Conservation (phyloP, 768 basidiomycete species). For the Thelephora aurantiotincta region DNA sequence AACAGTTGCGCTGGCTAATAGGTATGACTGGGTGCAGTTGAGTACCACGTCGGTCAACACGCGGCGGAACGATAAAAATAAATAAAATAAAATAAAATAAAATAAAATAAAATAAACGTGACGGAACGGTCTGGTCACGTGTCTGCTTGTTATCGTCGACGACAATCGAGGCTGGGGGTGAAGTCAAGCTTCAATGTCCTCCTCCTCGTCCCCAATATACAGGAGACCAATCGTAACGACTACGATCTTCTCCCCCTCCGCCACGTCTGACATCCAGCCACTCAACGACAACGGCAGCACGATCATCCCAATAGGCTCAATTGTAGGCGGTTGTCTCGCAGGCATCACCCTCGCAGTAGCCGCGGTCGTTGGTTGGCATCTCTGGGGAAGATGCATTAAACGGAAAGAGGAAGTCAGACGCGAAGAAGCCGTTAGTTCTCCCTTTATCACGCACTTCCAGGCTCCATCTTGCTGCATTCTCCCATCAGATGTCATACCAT, state of each 20-base stretch:
- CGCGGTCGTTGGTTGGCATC: slow-evolving; percentile 28
- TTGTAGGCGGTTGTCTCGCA: slow-evolving; percentile 34
- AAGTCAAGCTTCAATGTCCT: background rate
- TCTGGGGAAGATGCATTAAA: slow-evolving; percentile 30
- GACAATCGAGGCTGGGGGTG: too few relatives aligned
- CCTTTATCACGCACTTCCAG: background rate
- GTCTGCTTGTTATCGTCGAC: too few relatives aligned
- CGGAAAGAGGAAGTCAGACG: slow-evolving; percentile 19
- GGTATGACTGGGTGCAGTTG: background rate
- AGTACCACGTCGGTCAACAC: background rate
- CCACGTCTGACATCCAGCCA: background rate
- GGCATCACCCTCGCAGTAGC: slow-evolving; percentile 33
- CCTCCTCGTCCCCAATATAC: background rate
- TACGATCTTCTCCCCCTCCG: background rate
- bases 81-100: too few relatives aligned
- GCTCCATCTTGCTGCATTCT: background rate
- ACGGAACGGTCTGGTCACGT: too few relatives aligned
- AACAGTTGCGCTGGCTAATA: background rate
- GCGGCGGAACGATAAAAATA: too few relatives aligned
- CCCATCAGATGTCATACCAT: slow-evolving; percentile 1
- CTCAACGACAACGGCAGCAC: background rate
- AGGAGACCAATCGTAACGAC: background rate
- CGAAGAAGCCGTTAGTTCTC: slow-evolving; percentile 16
- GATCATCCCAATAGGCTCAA: slow-evolving; percentile 30
- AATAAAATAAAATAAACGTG: too few relatives aligned